Conservation (phyloP, 345 rosid genomes). For the Syzygium aromaticum region DNA sequence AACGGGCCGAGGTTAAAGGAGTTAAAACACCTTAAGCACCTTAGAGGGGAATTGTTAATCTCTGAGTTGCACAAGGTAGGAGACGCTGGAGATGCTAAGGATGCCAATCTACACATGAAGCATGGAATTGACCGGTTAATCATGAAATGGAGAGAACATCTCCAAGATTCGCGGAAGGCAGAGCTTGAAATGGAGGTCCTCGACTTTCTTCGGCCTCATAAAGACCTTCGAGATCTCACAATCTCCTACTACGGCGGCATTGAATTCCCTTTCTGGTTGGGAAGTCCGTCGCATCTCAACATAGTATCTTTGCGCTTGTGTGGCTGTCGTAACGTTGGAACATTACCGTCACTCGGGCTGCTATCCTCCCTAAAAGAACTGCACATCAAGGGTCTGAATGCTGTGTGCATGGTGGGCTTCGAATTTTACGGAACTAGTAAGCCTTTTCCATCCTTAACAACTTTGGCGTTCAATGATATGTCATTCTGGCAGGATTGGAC, state of each 20-base stretch:
- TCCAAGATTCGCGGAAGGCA: not conserved
- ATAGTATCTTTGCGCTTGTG: not conserved
- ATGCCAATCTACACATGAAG: not conserved
- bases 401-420: not conserved
- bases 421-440: not conserved
- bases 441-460: not conserved
- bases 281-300: not conserved
- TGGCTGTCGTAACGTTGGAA: not conserved
- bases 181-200: not conserved
- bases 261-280: not conserved
- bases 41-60: not conserved
- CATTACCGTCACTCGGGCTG: constrained; percentile 17
- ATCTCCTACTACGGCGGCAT: not conserved
- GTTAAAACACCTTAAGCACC: not conserved
- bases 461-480: not conserved
- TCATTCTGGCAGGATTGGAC: not conserved
- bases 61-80: not conserved
- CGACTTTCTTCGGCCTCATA: not conserved
- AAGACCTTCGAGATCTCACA: not conserved
- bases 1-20: not conserved
- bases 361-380: constrained; percentile 8
- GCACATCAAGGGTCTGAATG: not conserved
- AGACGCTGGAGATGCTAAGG: not conserved
- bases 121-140: not conserved
- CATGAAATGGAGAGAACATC: not conserved